Conservation (phyloP, 2,329 filamentous ascomycete species). For the Fusarium sororula region DNA sequence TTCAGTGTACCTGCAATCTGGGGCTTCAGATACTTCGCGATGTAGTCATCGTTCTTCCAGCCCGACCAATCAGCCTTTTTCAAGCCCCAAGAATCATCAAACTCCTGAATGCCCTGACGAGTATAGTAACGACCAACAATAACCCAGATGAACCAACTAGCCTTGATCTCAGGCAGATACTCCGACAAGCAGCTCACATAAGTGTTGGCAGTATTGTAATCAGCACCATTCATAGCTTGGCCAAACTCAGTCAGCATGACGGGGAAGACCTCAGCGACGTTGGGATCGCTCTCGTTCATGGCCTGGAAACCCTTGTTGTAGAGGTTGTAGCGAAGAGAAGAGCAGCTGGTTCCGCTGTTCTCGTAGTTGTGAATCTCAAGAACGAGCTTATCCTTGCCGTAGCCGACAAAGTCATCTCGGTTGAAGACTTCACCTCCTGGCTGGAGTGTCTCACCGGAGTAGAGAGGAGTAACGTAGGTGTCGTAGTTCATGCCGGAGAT, state of each 20-base stretch:
- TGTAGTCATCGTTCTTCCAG: constrained; percentile 57
- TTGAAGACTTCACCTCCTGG: constrained; percentile 57
- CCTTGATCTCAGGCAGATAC: constrained; percentile 58
- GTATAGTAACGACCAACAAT: constrained; percentile 67
- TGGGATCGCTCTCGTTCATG: constrained; percentile 50
- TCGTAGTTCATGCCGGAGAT: constrained; percentile 68
- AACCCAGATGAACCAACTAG: constrained; percentile 68
- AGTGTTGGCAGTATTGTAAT: constrained; percentile 51
- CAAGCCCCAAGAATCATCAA: constrained; percentile 66
- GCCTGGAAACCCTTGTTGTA: constrained; percentile 63
- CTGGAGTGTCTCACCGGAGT: constrained; percentile 57
- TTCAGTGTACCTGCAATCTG: constrained; percentile 12
- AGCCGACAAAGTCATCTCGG: constrained; percentile 57
- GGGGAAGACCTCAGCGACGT: constrained; percentile 48
- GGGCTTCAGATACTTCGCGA: constrained; percentile 42
- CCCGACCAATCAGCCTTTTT: constrained; percentile 63
- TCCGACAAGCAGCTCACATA: constrained; percentile 62
- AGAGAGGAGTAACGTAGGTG: constrained; percentile 62
- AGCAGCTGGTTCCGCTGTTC: constrained; percentile 59
- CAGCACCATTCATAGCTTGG: constrained; percentile 58
- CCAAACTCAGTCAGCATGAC: constrained; percentile 64
- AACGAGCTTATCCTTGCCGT: constrained; percentile 61
- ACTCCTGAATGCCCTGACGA: constrained; percentile 61
- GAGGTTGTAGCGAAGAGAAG: constrained; percentile 55
- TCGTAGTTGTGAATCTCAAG: constrained; percentile 71